These are phyloP conservation scores for Capillidium heterosporum DNA, from an alignment of 371 early-diverging fungal genomes.

Conservation along the genomic window DNA sequence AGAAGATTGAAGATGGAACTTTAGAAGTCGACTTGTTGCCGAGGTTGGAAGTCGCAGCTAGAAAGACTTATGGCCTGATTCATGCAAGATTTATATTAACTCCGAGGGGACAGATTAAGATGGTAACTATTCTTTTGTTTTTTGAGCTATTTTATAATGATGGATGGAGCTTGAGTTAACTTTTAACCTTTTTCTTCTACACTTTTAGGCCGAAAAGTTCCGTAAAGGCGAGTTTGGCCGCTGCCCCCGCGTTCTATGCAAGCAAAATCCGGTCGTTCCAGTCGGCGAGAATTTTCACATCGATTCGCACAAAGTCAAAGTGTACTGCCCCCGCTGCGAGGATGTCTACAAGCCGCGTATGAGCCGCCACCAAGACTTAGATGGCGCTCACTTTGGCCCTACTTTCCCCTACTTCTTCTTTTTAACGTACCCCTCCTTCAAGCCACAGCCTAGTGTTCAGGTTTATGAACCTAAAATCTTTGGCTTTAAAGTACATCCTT, in stretches of 20 bases:
- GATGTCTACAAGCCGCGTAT: slow-evolving; percentile 89
- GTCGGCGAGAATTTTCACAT: slow-evolving; percentile 79
- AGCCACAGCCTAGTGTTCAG: slow-evolving; percentile 45
- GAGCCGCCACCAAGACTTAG: slow-evolving; percentile 58
- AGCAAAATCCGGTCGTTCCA: slow-evolving; percentile 64
- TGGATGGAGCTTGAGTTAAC: too few species aligned
- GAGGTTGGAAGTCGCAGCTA: slow-evolving; percentile 49
- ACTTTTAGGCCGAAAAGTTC: slow-evolving; percentile 58
- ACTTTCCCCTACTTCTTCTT: slow-evolving; percentile 95
- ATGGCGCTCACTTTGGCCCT: slow-evolving; percentile 96
- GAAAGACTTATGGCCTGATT: slow-evolving; percentile 80
- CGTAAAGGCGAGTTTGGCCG: slow-evolving; percentile 81
- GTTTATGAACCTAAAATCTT: slow-evolving; percentile 88
- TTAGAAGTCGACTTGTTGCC: slow-evolving; percentile 20
- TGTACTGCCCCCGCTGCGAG: slow-evolving; percentile 85
- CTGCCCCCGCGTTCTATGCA: slow-evolving; percentile 88
- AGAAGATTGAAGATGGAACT: slow-evolving; percentile 46
- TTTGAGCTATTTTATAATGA: neutral
- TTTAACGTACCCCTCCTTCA: slow-evolving; percentile 68
- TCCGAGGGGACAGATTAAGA: slow-evolving; percentile 62
- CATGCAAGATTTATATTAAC: slow-evolving; percentile 88
- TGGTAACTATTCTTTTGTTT: slow-evolving; percentile 27
- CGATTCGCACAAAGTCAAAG: slow-evolving; percentile 61
- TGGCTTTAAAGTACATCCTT: slow-evolving; percentile 76
- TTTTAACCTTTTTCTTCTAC: neutral